Percentiles rank a stretch among this genome's conserved stretches.
Conservation (phyloP, 1,284 basidiomycete species). For the Microbotryum lychnidis-dioicae region DNA sequence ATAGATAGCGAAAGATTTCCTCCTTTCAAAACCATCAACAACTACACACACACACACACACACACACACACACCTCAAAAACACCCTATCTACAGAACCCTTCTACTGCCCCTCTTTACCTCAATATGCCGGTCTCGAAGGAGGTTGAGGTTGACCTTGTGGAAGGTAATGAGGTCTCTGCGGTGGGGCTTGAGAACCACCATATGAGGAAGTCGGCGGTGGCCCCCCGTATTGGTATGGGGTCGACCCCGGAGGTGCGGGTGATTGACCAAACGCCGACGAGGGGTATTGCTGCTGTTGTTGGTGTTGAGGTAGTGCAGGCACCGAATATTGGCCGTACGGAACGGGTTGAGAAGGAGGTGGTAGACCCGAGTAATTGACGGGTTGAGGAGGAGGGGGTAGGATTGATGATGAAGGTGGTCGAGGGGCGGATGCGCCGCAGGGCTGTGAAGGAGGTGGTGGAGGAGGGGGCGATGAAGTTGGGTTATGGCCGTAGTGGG, state of each 20-base stretch:
- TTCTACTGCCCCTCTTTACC: too few species aligned
- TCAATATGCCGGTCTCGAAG: too few species aligned
- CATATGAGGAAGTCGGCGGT: slow-evolving; percentile 5
- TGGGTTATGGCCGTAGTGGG: slow-evolving; percentile 5
- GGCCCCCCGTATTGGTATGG: slow-evolving; percentile 25
- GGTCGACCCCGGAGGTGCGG: slow-evolving; percentile 27
- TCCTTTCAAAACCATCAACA: too few species aligned
- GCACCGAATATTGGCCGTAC: slow-evolving; percentile 10
- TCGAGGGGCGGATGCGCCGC: slow-evolving; percentile 25
- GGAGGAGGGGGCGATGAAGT: slow-evolving; percentile 6
- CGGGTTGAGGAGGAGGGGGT: slow-evolving; percentile 22
- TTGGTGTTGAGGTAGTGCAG: slow-evolving; percentile 32
- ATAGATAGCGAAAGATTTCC: too few species aligned
- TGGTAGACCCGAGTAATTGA: slow-evolving; percentile 8
- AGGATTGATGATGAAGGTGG: background rate
- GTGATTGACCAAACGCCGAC: background rate
- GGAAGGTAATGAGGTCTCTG: slow-evolving; percentile 30
- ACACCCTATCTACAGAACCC: too few species aligned
- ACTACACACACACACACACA: too few species aligned
- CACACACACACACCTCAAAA: too few species aligned
- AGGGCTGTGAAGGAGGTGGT: slow-evolving; percentile 23
- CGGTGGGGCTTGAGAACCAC: slow-evolving; percentile 14
- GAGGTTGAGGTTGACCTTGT: slow-evolving; percentile 15
- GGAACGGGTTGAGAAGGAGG: slow-evolving; percentile 26
- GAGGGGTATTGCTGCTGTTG: slow-evolving; percentile 28